Base-by-base conservation (phyloP, 1,139 yeast species). In the Pichia sp. region DNA sequence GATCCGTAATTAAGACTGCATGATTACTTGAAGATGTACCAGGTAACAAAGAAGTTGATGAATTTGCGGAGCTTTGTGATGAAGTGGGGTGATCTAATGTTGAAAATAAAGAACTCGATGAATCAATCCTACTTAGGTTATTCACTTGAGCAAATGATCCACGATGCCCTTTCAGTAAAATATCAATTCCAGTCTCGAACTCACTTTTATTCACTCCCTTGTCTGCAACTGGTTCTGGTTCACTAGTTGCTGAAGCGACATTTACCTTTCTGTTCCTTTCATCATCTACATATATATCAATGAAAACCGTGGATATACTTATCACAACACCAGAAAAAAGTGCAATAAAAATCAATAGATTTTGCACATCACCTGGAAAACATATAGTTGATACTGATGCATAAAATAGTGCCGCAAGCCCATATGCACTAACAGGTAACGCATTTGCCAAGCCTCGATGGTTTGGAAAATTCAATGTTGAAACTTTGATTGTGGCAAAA, bases 381-480 rank as follows among this genome's bases (percentile, higher is more conserved):
- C 65, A 66, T 1, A 60, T 49, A 1, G 79, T 73, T 2, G 77
- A 67, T 7, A 74, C 60, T 2, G 56, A 47, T 17, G 63, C 60
- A 42, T 58, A 60, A 33, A 59, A 48, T 34, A 62, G 44, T 11
- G 67, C 66, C 18, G 64, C 71, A 45, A 75, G 61, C 0, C 81
- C 82, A 53, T 68, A 75, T 1, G 76, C 67, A 37, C 79, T 70
- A 2, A 74, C 79, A 1, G 79, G 79, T 28, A 71, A 62, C 0
- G 77, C 73, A 25, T 75, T 72, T 8, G 89, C 89, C 4, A 78
- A 69, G 15, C 91, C 91, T 51, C 82, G 67, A 52, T 79, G 77
- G 28, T 71, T 62, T 0, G 89, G 88, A 50, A 81, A 82, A 55
- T 81, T 81, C 3, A 82, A 65, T 18, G 84, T 82, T 2, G 83